These are phyloP conservation scores for Globisporangium paddicum DNA, from an alignment of 352 stramenopile genomes.

Conservation along the genomic window DNA sequence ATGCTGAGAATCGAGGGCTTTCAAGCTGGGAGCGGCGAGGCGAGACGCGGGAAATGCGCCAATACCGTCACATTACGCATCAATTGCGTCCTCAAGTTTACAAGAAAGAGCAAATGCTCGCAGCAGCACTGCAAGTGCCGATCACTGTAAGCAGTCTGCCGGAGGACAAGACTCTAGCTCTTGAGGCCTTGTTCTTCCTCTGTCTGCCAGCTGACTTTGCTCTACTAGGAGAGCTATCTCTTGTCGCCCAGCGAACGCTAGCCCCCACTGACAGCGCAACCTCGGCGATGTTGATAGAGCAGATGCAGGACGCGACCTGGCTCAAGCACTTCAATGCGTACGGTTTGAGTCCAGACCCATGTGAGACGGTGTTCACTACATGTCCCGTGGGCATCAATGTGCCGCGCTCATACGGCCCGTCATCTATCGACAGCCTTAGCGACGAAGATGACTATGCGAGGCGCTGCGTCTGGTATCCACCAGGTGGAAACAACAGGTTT, in stretches of 20 bases:
- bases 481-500: slow-evolving; percentile 11
- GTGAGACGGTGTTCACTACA: background rate
- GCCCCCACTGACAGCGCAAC: background rate
- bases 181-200: slow-evolving; percentile 43
- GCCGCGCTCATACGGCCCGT: background rate
- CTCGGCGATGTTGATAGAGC: background rate
- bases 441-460: slow-evolving; percentile 11
- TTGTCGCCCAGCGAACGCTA: slow-evolving; percentile 30
- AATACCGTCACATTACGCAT: background rate
- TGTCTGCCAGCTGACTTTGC: slow-evolving; percentile 31
- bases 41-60: background rate
- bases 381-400: background rate
- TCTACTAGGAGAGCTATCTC: slow-evolving; percentile 30
- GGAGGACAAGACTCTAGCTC: slow-evolving; percentile 8
- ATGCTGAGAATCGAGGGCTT: background rate
- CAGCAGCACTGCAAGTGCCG: slow-evolving; percentile 14
- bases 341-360: background rate
- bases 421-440: slow-evolving; percentile 18
- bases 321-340: slow-evolving; percentile 15
- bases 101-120: slow-evolving; percentile 3
- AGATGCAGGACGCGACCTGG: slow-evolving; percentile 13
- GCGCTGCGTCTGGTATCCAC: slow-evolving; percentile 40
- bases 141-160: slow-evolving; percentile 3
- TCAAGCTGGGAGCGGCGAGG: background rate
- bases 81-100: background rate